Evolutionary conservation across 352 stramenopile genomes (phyloP), one percentile per base, ranked within the genome.

Genomic region (Globisporangium heterothallicum): DNA sequence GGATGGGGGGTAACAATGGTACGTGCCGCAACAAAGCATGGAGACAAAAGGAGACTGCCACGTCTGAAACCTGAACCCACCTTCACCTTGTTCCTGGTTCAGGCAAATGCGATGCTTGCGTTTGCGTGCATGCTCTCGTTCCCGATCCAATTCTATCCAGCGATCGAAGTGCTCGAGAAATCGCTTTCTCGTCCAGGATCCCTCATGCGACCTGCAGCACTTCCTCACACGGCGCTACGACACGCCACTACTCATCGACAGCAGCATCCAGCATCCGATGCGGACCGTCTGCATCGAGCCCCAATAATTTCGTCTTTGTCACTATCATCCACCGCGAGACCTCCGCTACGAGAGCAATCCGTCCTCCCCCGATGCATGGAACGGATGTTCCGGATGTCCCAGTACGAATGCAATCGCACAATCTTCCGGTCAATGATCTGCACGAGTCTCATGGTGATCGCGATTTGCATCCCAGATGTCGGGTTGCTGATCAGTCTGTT

Each of bases 371-470:
- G 57, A 3, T 72, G 63, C 43, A 29, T 82, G 29, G 74, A 84
- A 45, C 56, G 61, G 22, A 30, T 84, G 27, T 54, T 85, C 32
- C 74, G 56, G 38, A 59, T 85, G 29, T 76, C 74, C 18, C 75
- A 84, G 56, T 84, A 86, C 60, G 78, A 92, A 58, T 86, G 77
- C 66, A 87, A 87, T 53, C 76, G 74, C 35, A 88, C 77, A 41
- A 59, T 92, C 29, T 88, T 88, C 47, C 78, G 81, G 13, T 88
- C 78, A n/a, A 89, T 92, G 76, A 58, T 92, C 42, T 87, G 76
- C 55, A 88, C 77, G 24, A 67, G 41, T 10, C 71, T 92, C 48
- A 88, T 92, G 74, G 45, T 84, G 42, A 49, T 90, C 30, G 78
- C 78, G 3, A 62, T 88, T n/a, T 90, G 81, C 47, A 68, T 90